Base-by-base conservation (phyloP, 2,329 filamentous ascomycete species). In the Verticillium nonalfalfae region DNA sequence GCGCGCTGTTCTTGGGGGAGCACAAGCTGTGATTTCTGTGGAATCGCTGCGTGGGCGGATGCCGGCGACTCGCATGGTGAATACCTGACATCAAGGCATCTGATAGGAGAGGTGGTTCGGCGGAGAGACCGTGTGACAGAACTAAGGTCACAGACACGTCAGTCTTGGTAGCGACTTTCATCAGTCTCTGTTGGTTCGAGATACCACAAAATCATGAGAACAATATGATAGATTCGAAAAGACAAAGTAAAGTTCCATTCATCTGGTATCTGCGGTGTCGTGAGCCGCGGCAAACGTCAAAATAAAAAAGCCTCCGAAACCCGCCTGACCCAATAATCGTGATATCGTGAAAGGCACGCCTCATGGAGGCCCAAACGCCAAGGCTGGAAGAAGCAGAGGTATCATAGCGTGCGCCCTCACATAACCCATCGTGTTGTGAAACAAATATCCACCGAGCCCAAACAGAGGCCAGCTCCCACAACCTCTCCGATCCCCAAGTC, bases 1-100 rank as follows among this genome's bases (percentile, higher is more conserved):
- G 54, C 3, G 21, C 54, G n/a, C 26, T 56, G 26, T 56, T 50
- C 15, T n/a, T 50, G 45, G 45, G 45, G 39, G 68, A 74, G 61
- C 64, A 69, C 55, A 63, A 65, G 52, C 38, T 70, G 33, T 67
- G 56, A 35, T 15, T 10, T 31, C 3, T 50, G 35, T 26, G 26
- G 26, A 4, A 26, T 26, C 26, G 26, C 26, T 26, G 26, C 26
- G 26, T 26, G 26, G 26, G 26, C 26, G 3, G 26, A 26, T 26
- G 26, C 26, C 26, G 26, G 26, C 26, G 26, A 26, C 26, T 26
- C 4, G 26, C 26, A 26, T 26, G 26, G 26, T 2, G 26, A 26
- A 26, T 26, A 26, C 26, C 26, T 26, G 26, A 4, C 26, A 4
- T 6, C 35, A 36, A 36, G 35, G 7, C 35, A 5, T 36, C 35